Percentiles rank a stretch among this genome's conserved stretches.
These are phyloP conservation scores for Neospermospora avenae DNA, from an alignment of 2,329 filamentous ascomycete genomes.

Conservation along the genomic window DNA sequence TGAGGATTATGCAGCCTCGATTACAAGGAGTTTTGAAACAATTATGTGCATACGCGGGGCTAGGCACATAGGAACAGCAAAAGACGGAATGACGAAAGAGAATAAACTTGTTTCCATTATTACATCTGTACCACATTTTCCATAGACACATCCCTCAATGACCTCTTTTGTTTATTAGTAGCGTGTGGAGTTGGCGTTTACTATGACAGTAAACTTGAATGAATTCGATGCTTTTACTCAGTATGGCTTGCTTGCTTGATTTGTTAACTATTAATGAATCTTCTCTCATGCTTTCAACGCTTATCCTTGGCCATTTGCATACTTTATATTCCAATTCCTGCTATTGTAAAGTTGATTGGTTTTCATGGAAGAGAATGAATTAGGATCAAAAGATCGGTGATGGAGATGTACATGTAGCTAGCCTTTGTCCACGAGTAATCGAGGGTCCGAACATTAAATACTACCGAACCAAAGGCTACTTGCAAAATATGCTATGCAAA, in stretches of 20 bases:
- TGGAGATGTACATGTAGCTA: not conserved
- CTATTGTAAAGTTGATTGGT: constrained; percentile 27
- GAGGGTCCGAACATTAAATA: too few relatives aligned
- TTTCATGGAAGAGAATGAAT: constrained; percentile 14
- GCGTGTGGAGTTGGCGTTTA: constrained; percentile 34
- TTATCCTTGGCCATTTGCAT: constrained; percentile 16
- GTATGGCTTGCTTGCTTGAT: constrained; percentile 15
- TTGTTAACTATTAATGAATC: constrained; percentile 10
- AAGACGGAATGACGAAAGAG: not conserved
- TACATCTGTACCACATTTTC: constrained; percentile 29
- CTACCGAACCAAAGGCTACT: too few relatives aligned
- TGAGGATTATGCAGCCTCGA: constrained; percentile 61
- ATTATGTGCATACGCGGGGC: constrained; percentile 59
- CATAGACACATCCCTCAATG: constrained; percentile 35
- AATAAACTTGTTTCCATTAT: constrained; percentile 21
- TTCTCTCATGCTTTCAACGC: not conserved
- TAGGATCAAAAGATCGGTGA: not conserved
- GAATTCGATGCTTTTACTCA: constrained; percentile 17
- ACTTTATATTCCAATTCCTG: not conserved
- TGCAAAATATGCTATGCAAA: too few relatives aligned
- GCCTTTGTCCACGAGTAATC: too few relatives aligned
- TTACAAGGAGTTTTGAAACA: constrained; percentile 67
- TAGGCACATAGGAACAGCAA: constrained; percentile 40
- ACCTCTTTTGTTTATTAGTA: constrained; percentile 15
- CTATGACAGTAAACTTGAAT: not conserved